These are phyloP conservation scores for Barnettozyma botsteinii DNA, from an alignment of 805 yeast genomes.

Conservation along the genomic window DNA sequence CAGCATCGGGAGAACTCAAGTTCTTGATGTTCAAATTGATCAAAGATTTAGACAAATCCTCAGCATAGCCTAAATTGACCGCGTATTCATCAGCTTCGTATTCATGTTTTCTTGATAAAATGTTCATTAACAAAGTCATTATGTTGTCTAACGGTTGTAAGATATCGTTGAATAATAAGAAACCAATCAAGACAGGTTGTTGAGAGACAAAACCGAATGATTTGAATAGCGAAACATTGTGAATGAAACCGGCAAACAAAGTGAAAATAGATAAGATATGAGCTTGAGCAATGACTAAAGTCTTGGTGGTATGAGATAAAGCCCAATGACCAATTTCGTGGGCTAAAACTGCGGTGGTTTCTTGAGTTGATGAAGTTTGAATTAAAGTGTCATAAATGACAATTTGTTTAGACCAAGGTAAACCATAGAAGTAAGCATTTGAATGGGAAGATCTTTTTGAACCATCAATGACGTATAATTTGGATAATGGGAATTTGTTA, in stretches of 20 bases:
- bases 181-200: slow-evolving; percentile 76
- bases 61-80: slow-evolving; percentile 61
- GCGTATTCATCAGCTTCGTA: slow-evolving; percentile 93
- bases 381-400: slow-evolving; percentile 90
- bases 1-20: slow-evolving; percentile 81
- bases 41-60: slow-evolving; percentile 63
- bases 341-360: slow-evolving; percentile 92
- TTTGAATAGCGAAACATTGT: slow-evolving; percentile 69
- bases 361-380: slow-evolving; percentile 65
- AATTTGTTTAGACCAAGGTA: slow-evolving; percentile 96
- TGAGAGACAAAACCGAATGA: slow-evolving; percentile 68
- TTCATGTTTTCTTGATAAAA: slow-evolving; percentile 79
- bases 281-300: slow-evolving; percentile 58
- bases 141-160: slow-evolving; percentile 71
- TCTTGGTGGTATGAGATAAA: slow-evolving; percentile 76
- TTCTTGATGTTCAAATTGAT: slow-evolving; percentile 75
- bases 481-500: slow-evolving; percentile 80
- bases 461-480: slow-evolving; percentile 90
- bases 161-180: slow-evolving; percentile 71
- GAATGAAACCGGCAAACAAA: slow-evolving; percentile 72
- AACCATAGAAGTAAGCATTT: slow-evolving; percentile 92
- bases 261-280: slow-evolving; percentile 63
- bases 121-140: slow-evolving; percentile 59
- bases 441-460: slow-evolving; percentile 95
- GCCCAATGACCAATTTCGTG: slow-evolving; percentile 99